Evolutionary conservation across 257 asterid species (phyloP), one percentile per base, ranked within the genome.

Genomic region (Solanum habrochaites): DNA sequence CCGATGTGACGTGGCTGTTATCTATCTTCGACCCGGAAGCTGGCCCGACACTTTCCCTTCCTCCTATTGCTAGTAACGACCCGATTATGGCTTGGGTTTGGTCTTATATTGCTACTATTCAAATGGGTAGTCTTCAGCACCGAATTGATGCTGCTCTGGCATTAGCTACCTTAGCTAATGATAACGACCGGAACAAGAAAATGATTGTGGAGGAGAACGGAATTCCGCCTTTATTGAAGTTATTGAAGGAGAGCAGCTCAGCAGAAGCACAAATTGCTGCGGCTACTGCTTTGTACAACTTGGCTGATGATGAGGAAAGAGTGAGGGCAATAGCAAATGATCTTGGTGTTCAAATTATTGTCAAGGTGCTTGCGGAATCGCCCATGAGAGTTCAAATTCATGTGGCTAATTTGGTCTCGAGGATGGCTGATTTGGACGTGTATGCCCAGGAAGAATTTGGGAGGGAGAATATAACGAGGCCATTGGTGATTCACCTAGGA

Each of bases 61-160:
- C 99, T 11, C 98, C 99, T 0, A 95, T 96, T 84, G 98, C 97
- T 27, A 94, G 98, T 86, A 95, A 94, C 81, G 99, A 96, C 82
- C 99, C 98, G 15, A 96, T 95, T 11, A 62, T 96, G 75, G 92
- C 97, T 11, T 95, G 98, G 98, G 95, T 94, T 58, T 96, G 99
- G 99, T 91, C 98, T 74, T 93, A 73, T 88, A 93, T 92, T 69
- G 97, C 98, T 85, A 91, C 97, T 4, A 56, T 95, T 52, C 89
- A 93, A 49, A 91, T 92, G 92, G 97, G 98, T 8, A 93, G 92
- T 78, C 85, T 95, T 81, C 88, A 64, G 72, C 94, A 94, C 84
- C 92, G 90, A 67, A 85, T 91, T 60, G 99, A 96, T 82, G 96
- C 99, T 21, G 95, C 98, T 4, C 93, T 92, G 85, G 94, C 91